phyloP scores from a whole-genome alignment of 2,329 filamentous ascomycete genomes.

The Penicillium verrucosum region DNA sequence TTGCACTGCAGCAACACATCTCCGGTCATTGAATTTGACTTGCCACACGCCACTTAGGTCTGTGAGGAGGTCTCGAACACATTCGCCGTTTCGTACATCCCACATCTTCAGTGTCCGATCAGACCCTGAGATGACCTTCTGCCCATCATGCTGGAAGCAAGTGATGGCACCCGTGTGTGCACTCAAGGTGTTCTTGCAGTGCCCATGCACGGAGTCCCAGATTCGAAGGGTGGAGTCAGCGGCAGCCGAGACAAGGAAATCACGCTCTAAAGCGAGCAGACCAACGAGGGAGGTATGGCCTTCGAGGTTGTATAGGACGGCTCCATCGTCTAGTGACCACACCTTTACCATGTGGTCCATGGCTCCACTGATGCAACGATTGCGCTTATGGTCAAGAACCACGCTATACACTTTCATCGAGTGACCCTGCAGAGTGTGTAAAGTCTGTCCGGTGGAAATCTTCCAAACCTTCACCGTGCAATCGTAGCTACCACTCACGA shows the following conservation, averaged over 20 bases:
- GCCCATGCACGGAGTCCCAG: constrained; percentile 91
- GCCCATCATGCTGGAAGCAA: constrained; percentile 95
- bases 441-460: constrained; percentile 86
- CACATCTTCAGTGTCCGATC: constrained; percentile 98
- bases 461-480: constrained; percentile 94
- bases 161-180: constrained; percentile 97
- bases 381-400: constrained; percentile 84
- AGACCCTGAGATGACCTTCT: constrained; percentile 94
- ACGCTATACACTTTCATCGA: constrained; percentile 95
- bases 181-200: constrained; percentile 83
- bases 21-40: constrained; percentile 92
- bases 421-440: constrained; percentile 83
- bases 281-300: constrained; percentile 91
- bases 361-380: constrained; percentile 93
- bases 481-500: constrained; percentile 98
- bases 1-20: constrained; percentile 95
- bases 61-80: constrained; percentile 85
- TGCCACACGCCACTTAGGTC: constrained; percentile 98
- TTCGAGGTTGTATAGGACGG: constrained; percentile 83
- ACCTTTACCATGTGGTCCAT: constrained; percentile 99
- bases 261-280: constrained; percentile 81
- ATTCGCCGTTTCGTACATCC: constrained; percentile 90
- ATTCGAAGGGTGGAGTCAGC: constrained; percentile 93
- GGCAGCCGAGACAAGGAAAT: constrained; percentile 88
- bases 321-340: constrained; percentile 86